Evolutionary conservation across 78 protist genomes (phyloP).

Genomic region (Dictyostelium discoideum): dicty_2.7 NC_007091.3:3337501-3338000

Average conservation of each 20-base stretch:
- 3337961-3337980: conserved; percentile 92
- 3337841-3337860: conserved; percentile 94
- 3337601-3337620: conserved; percentile 80
- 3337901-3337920: conserved; percentile 90
- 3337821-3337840: conserved; percentile 89
- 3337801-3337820: conserved; percentile 82
- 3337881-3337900: conserved; percentile 91
- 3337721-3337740: conserved; percentile 93
- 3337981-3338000: conserved; percentile 91
- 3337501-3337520: conserved; percentile 92
- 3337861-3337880: conserved; percentile 92
- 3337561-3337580: conserved; percentile 41
- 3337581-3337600: conserved; percentile 72
- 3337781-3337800: conserved; percentile 82
- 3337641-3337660: conserved; percentile 55
- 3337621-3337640: conserved; percentile 38
- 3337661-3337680: conserved; percentile 57
- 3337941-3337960: conserved; percentile 93
- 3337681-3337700: conserved; percentile 70
- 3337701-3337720: conserved; percentile 89
- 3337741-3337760: conserved; percentile 90
- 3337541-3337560: conserved; percentile 87
- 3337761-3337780: conserved; percentile 93
- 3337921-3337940: conserved; percentile 88
- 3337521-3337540: conserved; percentile 89